These are phyloP conservation scores for Immersiporthe knoxdaviesiana DNA, from an alignment of 2,329 filamentous ascomycete genomes.

Conservation along the genomic window DNA sequence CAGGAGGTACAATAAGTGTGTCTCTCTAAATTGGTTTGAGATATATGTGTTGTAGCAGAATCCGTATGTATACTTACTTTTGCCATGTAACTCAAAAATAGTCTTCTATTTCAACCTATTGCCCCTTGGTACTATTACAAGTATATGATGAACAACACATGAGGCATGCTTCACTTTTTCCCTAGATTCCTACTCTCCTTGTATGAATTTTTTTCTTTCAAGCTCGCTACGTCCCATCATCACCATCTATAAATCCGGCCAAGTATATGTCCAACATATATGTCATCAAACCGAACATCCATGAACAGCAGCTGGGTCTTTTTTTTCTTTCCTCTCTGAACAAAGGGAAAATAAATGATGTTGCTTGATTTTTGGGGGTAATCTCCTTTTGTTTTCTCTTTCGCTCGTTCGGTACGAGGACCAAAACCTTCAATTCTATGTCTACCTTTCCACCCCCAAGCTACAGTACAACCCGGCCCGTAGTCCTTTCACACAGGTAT, in stretches of 20 bases:
- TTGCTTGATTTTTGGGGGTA: conserved; percentile 16
- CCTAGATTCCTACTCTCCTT: background rate
- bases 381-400: background rate
- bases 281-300: background rate
- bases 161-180: background rate
- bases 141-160: background rate
- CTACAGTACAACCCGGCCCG: conserved; percentile 45
- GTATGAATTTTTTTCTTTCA: background rate
- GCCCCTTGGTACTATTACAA: background rate
- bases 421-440: conserved; percentile 37
- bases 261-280: too few species aligned
- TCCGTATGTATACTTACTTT: background rate
- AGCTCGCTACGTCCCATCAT: background rate
- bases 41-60: background rate
- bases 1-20: background rate
- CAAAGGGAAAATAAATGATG: conserved; percentile 21
- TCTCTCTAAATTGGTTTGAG: background rate
- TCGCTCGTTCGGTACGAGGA: conserved; percentile 25
- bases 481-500: conserved; percentile 39
- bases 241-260: background rate
- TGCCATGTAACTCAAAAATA: background rate
- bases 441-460: conserved; percentile 33
- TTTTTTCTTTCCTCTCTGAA: background rate
- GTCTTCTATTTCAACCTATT: background rate
- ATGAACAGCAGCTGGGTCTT: background rate